These are phyloP conservation scores for Globisporangium abappressorium DNA, from an alignment of 352 stramenopile genomes.

Conservation along the genomic window DNA sequence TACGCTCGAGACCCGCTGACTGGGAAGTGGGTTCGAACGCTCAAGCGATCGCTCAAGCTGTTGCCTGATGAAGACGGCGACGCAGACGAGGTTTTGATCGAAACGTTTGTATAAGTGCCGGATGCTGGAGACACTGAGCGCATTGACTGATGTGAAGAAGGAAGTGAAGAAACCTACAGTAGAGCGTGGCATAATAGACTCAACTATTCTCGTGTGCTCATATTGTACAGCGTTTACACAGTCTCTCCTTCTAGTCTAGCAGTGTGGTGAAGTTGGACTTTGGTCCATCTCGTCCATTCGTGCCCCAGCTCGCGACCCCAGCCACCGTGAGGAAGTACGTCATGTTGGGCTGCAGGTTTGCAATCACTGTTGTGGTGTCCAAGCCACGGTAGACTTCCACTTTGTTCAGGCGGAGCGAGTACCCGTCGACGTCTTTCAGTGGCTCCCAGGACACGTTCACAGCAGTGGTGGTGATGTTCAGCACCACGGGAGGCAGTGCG, in stretches of 20 bases:
- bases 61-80: constrained; percentile 5
- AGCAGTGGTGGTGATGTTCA: constrained; percentile 38
- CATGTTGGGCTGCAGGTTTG: constrained; percentile 49
- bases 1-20: constrained; percentile 39
- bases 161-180: background rate
- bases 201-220: background rate
- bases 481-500: constrained; percentile 21
- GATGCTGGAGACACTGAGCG: background rate
- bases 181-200: constrained; percentile 1
- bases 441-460: constrained; percentile 52
- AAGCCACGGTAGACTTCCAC: constrained; percentile 71
- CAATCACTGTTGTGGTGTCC: constrained; percentile 34
- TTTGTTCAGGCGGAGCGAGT: constrained; percentile 71
- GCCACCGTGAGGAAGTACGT: constrained; percentile 78
- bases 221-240: background rate
- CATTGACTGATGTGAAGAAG: background rate
- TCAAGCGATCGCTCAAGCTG: constrained; percentile 20
- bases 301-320: constrained; percentile 60
- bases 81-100: background rate
- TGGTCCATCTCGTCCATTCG: constrained; percentile 47
- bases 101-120: constrained; percentile 12
- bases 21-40: constrained; percentile 40
- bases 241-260: constrained; percentile 1
- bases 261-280: constrained; percentile 71
- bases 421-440: constrained; percentile 50